Evolutionary conservation across 257 asterid species (phyloP), one percentile per base, ranked within the genome.

Genomic region (Haberlea rhodopensis): DNA sequence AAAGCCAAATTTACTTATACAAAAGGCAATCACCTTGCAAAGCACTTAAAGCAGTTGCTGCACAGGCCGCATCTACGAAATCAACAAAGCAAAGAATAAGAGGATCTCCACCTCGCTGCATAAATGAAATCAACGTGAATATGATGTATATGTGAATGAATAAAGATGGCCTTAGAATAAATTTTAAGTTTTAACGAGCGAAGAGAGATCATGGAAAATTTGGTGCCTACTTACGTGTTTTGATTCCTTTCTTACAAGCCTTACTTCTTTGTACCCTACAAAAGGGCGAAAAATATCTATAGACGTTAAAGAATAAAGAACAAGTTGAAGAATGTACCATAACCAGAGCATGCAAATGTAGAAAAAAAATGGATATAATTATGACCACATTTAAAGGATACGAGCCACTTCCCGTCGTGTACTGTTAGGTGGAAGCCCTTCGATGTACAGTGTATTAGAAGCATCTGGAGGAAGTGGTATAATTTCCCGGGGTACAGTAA

Each of bases 401-500:
- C 85, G 88, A 65, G 88, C 82, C 71, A 82, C 79, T 80, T 77
- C 85, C 65, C 88, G 59, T 72, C 65, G 76, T 54, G 81, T 68
- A 74, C 82, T 57, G 76, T 83, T 78, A 25, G 87, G 24, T 43
- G 89, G 89, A 65, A 83, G 87, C 26, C 87, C 89, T 65, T 83
- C 86, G 60, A 80, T 73, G 65, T 78, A 83, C 52, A 83, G 62
- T 8, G 86, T 83, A 73, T 66, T 74, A 5, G 89, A 78, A 63
- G 89, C 89, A 83, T 83, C 86, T 4, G 77, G 79, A 52, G 89
- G 89, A 23, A 83, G 79, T 51, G 86, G 80, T 32, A 83, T 43
- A 3, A 70, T 55, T 55, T 76, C 82, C 66, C 69, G 79, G 9
- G 61, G 61, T 43, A 43, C 20, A 1, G 67, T 10, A 57, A 80